Evolutionary conservation across 78 protist genomes (phyloP).

Genomic region (Pigoraptor vietnamica): DNA sequence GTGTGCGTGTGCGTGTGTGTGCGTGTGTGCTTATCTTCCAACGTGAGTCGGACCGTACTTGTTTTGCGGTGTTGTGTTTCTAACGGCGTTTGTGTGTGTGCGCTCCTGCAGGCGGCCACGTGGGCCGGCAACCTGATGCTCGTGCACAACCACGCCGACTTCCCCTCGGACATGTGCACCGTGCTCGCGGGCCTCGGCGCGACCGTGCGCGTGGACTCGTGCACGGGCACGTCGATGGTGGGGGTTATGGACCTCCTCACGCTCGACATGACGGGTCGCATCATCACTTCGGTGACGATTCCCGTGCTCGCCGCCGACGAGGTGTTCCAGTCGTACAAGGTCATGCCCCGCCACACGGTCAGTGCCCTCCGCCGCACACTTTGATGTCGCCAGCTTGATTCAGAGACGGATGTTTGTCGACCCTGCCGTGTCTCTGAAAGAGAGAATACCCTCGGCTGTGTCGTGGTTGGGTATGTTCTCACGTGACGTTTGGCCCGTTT

Average conservation of each 20-base stretch:
- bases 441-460: too few species aligned
- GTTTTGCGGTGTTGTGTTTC: background rate
- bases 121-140: constrained; percentile 37
- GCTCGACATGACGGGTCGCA: background rate
- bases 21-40: background rate
- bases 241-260: background rate
- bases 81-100: background rate
- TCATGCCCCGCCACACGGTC: background rate
- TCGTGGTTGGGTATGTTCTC: too few species aligned
- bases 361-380: background rate
- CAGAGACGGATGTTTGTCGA: too few species aligned
- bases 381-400: background rate
- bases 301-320: constrained; percentile 2
- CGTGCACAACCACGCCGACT: background rate
- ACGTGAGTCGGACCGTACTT: too few species aligned
- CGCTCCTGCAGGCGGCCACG: background rate
- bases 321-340: constrained; percentile 6
- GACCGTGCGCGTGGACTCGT: background rate
- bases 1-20: background rate
- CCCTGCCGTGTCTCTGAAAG: too few species aligned
- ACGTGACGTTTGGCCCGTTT: too few species aligned
- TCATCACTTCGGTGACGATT: background rate
- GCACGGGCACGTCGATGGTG: background rate
- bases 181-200: constrained; percentile 10
- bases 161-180: constrained; percentile 32